Evolutionary conservation across 345 rosid species (phyloP).

Genomic region (Citrus cavaleriei): DNA sequence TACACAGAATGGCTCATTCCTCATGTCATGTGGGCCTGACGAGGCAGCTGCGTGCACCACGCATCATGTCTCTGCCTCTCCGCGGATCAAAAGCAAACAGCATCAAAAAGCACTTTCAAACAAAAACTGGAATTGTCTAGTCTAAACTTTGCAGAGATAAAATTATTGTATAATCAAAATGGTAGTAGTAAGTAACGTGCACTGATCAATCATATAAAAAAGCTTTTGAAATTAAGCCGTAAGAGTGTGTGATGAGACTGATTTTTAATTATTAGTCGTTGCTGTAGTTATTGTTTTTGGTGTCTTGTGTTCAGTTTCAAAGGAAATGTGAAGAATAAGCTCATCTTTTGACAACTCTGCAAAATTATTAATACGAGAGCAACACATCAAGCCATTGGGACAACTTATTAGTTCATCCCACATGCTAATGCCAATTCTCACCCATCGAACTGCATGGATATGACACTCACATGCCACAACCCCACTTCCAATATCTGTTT

Average conservation of each 20-base stretch:
- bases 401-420: constrained; percentile 20
- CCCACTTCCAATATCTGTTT: not conserved
- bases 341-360: constrained; percentile 11
- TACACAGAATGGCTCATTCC: constrained; percentile 2
- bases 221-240: not conserved
- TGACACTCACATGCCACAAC: not conserved
- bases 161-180: no score
- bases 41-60: constrained; percentile 18
- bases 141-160: not conserved
- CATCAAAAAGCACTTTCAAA: not conserved
- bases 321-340: not conserved
- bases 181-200: constrained; percentile 1
- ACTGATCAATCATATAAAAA: constrained; percentile 3
- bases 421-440: constrained; percentile 26
- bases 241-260: not conserved
- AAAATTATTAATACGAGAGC: constrained; percentile 8
- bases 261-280: not conserved
- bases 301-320: constrained; percentile 11
- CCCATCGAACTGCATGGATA: constrained; percentile 6
- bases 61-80: constrained; percentile 11
- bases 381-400: constrained; percentile 9
- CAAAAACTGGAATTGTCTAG: not conserved
- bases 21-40: constrained; percentile 19
- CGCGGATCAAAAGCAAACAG: not conserved
- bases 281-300: not conserved